phyloP scores from a whole-genome alignment of 768 basidiomycete species.

The Mycena rebaudengoi region DNA sequence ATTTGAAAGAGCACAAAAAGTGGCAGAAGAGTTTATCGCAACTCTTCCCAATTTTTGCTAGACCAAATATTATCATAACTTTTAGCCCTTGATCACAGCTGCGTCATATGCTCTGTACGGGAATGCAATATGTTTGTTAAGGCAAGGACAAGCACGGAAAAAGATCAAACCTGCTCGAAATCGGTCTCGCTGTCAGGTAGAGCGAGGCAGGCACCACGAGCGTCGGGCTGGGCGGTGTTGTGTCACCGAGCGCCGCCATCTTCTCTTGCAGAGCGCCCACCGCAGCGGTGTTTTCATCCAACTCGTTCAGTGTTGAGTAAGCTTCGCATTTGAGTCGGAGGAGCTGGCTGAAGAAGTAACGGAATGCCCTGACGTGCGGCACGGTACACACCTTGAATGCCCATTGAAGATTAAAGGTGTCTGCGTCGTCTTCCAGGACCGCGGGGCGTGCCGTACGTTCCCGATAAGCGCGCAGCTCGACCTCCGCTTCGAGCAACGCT shows the following conservation, averaged over 20 bases:
- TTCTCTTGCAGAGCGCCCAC: slow-evolving; percentile 71
- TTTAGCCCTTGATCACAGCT: too few species aligned
- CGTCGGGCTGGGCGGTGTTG: slow-evolving; percentile 56
- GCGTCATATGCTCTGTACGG: too few species aligned
- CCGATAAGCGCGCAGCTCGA: slow-evolving; percentile 91
- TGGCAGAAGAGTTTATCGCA: too few species aligned
- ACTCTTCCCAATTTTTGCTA: too few species aligned
- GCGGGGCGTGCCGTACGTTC: slow-evolving; percentile 65
- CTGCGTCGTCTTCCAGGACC: slow-evolving; percentile 56
- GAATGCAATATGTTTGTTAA: too few species aligned
- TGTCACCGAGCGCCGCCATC: slow-evolving; percentile 59
- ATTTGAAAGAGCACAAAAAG: too few species aligned
- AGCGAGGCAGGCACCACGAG: slow-evolving; percentile 84
- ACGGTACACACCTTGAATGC: slow-evolving; percentile 70
- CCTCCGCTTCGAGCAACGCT: slow-evolving; percentile 92
- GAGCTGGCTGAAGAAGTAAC: slow-evolving; percentile 52
- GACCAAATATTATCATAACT: too few species aligned
- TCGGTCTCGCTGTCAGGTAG: slow-evolving; percentile 92
- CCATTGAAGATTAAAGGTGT: slow-evolving; percentile 76
- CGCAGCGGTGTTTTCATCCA: slow-evolving; percentile 75
- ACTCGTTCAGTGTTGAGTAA: slow-evolving; percentile 85
- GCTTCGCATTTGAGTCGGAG: slow-evolving; percentile 88
- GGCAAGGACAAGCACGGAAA: too few species aligned
- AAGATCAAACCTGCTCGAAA: too few species aligned
- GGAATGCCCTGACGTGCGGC: neutral